Conservation (phyloP, 306 rosid genomes). For the Quercus cerris region DNA sequence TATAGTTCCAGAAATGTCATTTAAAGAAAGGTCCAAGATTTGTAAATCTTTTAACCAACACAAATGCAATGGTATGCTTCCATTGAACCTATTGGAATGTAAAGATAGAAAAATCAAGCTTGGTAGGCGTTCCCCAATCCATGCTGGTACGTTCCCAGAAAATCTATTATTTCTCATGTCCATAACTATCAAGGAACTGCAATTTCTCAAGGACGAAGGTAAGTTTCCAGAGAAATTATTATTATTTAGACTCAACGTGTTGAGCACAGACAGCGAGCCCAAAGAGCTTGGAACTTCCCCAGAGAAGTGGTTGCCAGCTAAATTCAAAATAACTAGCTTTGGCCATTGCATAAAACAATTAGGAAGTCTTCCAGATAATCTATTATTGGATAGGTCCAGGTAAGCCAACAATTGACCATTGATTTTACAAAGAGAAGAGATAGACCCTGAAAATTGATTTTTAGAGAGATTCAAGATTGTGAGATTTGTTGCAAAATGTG, state of each 20-base stretch:
- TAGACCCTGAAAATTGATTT: neutral
- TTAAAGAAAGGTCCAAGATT: constrained; percentile 9
- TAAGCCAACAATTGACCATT: neutral
- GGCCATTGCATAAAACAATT: neutral
- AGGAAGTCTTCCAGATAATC: neutral
- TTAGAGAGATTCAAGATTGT: neutral
- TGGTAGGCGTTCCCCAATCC: neutral
- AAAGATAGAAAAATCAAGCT: constrained; percentile 7
- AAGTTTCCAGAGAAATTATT: neutral
- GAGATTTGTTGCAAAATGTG: neutral
- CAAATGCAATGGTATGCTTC: constrained; percentile 15
- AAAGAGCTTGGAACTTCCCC: neutral
- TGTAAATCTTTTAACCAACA: neutral
- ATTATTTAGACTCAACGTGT: neutral
- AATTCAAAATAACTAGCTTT: neutral
- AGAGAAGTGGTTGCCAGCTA: neutral
- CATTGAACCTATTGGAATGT: constrained; percentile 2
- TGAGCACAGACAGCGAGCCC: neutral
- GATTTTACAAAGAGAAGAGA: neutral
- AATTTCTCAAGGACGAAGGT: neutral
- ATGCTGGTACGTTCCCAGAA: constrained; percentile 21
- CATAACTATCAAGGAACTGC: neutral
- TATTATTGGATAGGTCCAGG: neutral
- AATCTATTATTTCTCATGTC: constrained; percentile 29
- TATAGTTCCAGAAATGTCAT: neutral